These are phyloP conservation scores for Entonaema liquescens DNA, from an alignment of 495 filamentous ascomycete species.

Conservation along the genomic window DNA sequence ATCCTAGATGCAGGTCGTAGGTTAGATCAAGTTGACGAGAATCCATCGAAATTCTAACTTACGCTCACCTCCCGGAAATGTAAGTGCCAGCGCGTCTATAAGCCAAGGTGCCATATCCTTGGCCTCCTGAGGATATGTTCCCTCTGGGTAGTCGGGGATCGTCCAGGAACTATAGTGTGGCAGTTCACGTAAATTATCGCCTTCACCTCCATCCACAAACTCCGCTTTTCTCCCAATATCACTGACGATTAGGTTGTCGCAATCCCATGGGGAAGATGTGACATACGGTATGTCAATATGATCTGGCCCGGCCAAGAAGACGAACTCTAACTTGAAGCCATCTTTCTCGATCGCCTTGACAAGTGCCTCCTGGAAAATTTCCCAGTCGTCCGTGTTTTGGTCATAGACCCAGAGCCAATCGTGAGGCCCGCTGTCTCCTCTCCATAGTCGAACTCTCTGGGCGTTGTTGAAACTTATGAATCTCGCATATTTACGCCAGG, in stretches of 20 bases:
- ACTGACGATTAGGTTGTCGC: background rate
- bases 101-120: background rate
- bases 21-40: background rate
- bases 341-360: rapidly evolving
- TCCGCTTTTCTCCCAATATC: background rate
- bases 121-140: background rate
- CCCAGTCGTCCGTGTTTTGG: background rate
- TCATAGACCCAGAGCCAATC: background rate
- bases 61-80: background rate
- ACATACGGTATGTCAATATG: background rate
- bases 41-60: background rate
- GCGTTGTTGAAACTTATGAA: background rate
- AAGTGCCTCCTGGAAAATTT: background rate
- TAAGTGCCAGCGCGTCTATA: background rate
- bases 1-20: background rate
- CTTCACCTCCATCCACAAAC: background rate
- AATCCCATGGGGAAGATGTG: background rate
- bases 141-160: no score
- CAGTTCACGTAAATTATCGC: no score
- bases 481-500: background rate
- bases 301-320: background rate
- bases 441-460: background rate
- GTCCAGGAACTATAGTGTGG: no score
- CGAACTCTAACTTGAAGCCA: background rate
- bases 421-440: background rate